Percentiles rank a stretch among this genome's conserved stretches.
Conservation (phyloP, 441 rosid genomes). For the Erodium trifolium region DNA sequence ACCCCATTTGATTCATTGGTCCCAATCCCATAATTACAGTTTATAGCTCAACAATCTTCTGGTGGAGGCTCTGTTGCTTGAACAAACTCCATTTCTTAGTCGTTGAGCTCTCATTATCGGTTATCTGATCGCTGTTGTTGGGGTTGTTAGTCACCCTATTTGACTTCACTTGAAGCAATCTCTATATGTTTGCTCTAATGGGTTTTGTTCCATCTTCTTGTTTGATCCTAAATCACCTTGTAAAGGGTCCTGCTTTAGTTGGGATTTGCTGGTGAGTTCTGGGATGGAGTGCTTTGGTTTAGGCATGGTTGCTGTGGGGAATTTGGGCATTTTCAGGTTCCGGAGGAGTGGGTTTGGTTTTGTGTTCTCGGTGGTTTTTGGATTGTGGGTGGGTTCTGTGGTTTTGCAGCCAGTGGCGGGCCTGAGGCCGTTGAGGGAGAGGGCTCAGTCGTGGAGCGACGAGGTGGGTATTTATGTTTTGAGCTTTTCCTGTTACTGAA, state of each 20-base stretch:
- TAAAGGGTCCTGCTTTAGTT: slow-evolving; percentile 14
- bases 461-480: slow-evolving; percentile 38
- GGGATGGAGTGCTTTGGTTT: slow-evolving; percentile 22
- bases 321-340: slow-evolving; percentile 20
- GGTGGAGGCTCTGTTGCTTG: slow-evolving; percentile 16
- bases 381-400: slow-evolving; percentile 20
- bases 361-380: slow-evolving; percentile 29
- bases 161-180: slow-evolving; percentile 76
- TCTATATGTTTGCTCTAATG: slow-evolving; percentile 21
- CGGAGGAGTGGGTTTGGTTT: slow-evolving; percentile 38
- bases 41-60: slow-evolving; percentile 19
- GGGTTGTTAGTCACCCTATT: slow-evolving; percentile 32
- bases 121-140: slow-evolving; percentile 28
- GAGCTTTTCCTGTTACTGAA: neutral
- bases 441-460: slow-evolving; percentile 77
- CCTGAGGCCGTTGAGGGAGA: slow-evolving; percentile 75
- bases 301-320: slow-evolving; percentile 38
- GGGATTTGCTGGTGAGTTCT: slow-evolving; percentile 15
- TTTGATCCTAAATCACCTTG: neutral
- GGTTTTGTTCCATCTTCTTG: slow-evolving; percentile 21
- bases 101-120: slow-evolving; percentile 78
- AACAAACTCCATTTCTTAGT: slow-evolving; percentile 19
- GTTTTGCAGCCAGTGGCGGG: slow-evolving; percentile 45
- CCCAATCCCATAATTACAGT: neutral
- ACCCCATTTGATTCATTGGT: neutral